These are phyloP conservation scores for Dentipellis sp. DNA, from an alignment of 768 basidiomycete species.

Conservation along the genomic window DNA sequence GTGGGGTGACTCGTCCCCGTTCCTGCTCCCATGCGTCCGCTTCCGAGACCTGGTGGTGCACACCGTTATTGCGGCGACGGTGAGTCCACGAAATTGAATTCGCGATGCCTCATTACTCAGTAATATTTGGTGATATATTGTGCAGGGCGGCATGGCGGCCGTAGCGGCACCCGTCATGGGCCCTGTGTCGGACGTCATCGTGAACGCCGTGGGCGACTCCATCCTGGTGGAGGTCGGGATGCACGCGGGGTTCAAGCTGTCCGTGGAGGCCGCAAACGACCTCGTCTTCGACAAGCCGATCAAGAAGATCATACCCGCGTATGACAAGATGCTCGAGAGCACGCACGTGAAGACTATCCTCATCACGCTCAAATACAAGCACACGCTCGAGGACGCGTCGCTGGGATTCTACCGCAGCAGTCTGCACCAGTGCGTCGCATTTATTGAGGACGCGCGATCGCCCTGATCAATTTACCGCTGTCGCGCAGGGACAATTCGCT, in stretches of 20 bases:
- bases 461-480: not conserved
- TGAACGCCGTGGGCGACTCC: constrained; percentile 42
- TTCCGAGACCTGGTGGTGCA: constrained; percentile 56
- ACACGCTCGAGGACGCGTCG: constrained; percentile 47
- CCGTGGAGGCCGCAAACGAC: constrained; percentile 42
- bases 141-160: constrained; percentile 32
- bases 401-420: constrained; percentile 56
- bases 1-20: constrained; percentile 59
- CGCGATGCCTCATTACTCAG: not conserved
- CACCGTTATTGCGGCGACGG: constrained; percentile 51
- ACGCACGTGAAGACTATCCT: constrained; percentile 46
- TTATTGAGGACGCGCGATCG: not conserved
- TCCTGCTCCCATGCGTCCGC: constrained; percentile 54
- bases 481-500: constrained; percentile 40
- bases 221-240: constrained; percentile 50
- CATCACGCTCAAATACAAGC: constrained; percentile 54
- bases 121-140: not conserved
- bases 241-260: constrained; percentile 44
- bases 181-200: constrained; percentile 42
- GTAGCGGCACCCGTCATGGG: constrained; percentile 43
- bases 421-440: constrained; percentile 36
- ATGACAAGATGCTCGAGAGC: constrained; percentile 45
- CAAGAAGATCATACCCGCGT: constrained; percentile 39
- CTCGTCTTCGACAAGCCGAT: constrained; percentile 40
- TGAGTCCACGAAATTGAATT: constrained; percentile 20